Conservation (phyloP, 345 rosid species). For the Brassica carinata region DNA sequence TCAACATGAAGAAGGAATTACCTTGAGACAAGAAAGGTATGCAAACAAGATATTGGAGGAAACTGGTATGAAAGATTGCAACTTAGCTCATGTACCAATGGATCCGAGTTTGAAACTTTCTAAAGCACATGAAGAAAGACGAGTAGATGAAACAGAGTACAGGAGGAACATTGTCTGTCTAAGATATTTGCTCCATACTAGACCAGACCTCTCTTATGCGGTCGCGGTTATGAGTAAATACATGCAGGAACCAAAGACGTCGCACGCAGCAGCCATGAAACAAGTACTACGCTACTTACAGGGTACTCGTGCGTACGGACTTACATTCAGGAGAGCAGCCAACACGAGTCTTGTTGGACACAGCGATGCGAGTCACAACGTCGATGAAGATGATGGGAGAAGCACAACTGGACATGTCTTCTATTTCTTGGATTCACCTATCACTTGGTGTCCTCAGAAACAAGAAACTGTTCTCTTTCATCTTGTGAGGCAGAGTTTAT, state of each 20-base stretch:
- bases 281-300: background rate
- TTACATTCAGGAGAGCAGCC: background rate
- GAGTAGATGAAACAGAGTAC: background rate
- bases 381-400: background rate
- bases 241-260: background rate
- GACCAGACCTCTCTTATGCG: background rate
- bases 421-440: background rate
- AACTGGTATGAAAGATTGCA: background rate
- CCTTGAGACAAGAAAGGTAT: no score
- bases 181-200: background rate
- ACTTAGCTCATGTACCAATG: background rate
- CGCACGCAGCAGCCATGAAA: background rate
- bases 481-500: background rate
- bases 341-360: background rate
- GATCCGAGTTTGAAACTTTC: background rate
- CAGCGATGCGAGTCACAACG: background rate
- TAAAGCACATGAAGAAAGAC: background rate
- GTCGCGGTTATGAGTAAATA: background rate
- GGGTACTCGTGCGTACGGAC: background rate
- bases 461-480: background rate
- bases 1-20: no score
- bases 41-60: background rate
- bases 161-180: background rate
- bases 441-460: background rate
- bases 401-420: background rate